phyloP scores from a whole-genome alignment of 1,284 basidiomycete species.

The Trichosporon faecale region DNA sequence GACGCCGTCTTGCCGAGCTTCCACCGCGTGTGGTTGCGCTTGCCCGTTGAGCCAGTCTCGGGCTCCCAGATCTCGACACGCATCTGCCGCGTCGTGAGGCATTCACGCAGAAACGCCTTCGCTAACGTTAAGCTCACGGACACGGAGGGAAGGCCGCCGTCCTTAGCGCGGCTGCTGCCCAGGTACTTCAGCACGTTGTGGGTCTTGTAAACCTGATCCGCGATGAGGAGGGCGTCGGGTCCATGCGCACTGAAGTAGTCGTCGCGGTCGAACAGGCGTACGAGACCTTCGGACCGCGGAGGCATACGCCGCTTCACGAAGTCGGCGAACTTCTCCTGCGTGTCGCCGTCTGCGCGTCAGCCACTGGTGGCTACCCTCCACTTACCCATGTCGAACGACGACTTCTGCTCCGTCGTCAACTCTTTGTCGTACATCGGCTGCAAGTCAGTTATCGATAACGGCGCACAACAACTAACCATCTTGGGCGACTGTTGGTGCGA shows the following conservation, averaged over 20 bases:
- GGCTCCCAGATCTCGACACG: constrained; percentile 88
- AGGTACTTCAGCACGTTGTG: constrained; percentile 81
- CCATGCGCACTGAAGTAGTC: constrained; percentile 89
- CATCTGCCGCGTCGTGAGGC: constrained; percentile 83
- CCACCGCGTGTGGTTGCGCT: constrained; percentile 70
- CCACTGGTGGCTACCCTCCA: neutral
- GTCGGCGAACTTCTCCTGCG: constrained; percentile 70
- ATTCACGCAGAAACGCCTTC: constrained; percentile 81
- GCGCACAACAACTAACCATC: constrained; percentile 11
- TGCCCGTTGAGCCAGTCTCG: constrained; percentile 60
- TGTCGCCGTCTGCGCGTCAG: constrained; percentile 54
- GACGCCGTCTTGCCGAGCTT: constrained; percentile 72
- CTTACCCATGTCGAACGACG: constrained; percentile 48
- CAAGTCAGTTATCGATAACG: neutral
- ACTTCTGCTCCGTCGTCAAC: constrained; percentile 37
- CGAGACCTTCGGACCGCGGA: constrained; percentile 56
- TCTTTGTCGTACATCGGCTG: constrained; percentile 52
- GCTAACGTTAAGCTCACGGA: constrained; percentile 77
- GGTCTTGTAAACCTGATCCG: constrained; percentile 73
- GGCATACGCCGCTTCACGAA: constrained; percentile 66
- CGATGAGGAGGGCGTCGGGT: constrained; percentile 81
- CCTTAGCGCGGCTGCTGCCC: constrained; percentile 38
- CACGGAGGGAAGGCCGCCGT: constrained; percentile 65
- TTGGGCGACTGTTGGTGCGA: constrained; percentile 1
- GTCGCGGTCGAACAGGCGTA: constrained; percentile 77